These are phyloP conservation scores for Earliella scabrosa DNA, from an alignment of 1,284 basidiomycete species.

Conservation along the genomic window DNA sequence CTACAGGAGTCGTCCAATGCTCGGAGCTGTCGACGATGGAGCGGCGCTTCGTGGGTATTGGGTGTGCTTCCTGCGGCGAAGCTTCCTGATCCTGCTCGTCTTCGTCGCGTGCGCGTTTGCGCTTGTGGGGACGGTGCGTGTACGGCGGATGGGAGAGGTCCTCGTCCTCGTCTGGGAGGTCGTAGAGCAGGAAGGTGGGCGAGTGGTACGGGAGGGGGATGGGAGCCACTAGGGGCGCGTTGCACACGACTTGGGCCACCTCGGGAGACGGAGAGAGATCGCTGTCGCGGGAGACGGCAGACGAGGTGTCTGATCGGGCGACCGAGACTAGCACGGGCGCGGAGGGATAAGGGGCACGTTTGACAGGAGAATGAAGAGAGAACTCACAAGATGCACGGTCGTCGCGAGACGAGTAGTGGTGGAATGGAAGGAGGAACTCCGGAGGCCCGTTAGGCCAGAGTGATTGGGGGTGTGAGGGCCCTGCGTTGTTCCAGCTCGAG, in stretches of 20 bases:
- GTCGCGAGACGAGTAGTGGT: slow-evolving; percentile 17
- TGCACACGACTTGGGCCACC: slow-evolving; percentile 54
- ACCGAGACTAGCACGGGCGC: slow-evolving; percentile 36
- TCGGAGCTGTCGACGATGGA: slow-evolving; percentile 11
- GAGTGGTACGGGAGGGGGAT: slow-evolving; percentile 71
- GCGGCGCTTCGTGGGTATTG: slow-evolving; percentile 26
- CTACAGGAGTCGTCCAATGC: slow-evolving; percentile 4
- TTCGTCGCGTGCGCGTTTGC: slow-evolving; percentile 49
- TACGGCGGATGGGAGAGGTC: slow-evolving; percentile 73
- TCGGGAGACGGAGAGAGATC: slow-evolving; percentile 33
- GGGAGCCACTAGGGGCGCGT: slow-evolving; percentile 66
- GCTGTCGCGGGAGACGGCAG: slow-evolving; percentile 29
- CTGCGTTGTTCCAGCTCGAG: slow-evolving; percentile 24
- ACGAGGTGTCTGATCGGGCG: slow-evolving; percentile 47
- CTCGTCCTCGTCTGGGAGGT: slow-evolving; percentile 69
- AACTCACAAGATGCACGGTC: slow-evolving; percentile 22
- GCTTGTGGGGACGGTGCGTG: slow-evolving; percentile 54
- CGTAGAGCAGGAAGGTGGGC: slow-evolving; percentile 66
- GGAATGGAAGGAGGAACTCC: slow-evolving; percentile 30
- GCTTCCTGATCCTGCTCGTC: slow-evolving; percentile 35
- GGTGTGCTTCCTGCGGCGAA: slow-evolving; percentile 1
- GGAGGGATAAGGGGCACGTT: slow-evolving; percentile 1
- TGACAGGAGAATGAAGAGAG: slow-evolving; percentile 6
- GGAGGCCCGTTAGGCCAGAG: slow-evolving; percentile 25
- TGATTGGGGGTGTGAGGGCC: slow-evolving; percentile 13